Evolutionary conservation across 495 filamentous ascomycete genomes (phyloP).

Genomic region (Daldinia grandis): DNA sequence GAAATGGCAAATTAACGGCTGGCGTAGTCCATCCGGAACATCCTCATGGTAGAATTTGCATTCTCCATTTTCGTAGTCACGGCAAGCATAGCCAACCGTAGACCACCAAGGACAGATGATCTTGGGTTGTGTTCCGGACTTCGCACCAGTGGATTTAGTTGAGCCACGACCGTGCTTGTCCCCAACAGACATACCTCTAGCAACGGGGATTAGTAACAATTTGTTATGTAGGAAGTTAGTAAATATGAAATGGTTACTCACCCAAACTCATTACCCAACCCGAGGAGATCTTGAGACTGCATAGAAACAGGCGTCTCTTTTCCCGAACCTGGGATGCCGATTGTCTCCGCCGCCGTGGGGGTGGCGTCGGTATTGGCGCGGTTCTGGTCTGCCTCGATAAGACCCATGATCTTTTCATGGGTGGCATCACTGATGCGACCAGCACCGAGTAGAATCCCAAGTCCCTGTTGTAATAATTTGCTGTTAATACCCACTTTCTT

Average conservation of each 20-base stretch:
- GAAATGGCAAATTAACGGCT: conserved; percentile 32
- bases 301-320: conserved; percentile 22
- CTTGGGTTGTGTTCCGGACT: conserved; percentile 3
- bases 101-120: conserved; percentile 38
- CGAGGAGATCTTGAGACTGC: conserved; percentile 16
- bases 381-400: conserved; percentile 14
- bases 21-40: conserved; percentile 8
- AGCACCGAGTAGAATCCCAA: conserved; percentile 29
- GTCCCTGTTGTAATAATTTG: conserved; percentile 11
- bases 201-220: not conserved
- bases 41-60: conserved; percentile 21
- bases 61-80: conserved; percentile 3
- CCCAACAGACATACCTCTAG: not conserved
- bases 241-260: conserved; percentile 5
- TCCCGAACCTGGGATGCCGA: not conserved
- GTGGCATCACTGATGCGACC: conserved; percentile 15
- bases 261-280: conserved; percentile 1
- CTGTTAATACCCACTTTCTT: not conserved
- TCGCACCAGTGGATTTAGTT: not conserved
- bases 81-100: conserved; percentile 11
- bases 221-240: not conserved
- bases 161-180: not conserved
- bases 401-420: conserved; percentile 17
- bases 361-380: not conserved
- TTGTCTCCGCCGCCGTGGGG: not conserved